These are phyloP conservation scores for Diaporthe velutina DNA, from an alignment of 2,329 filamentous ascomycete genomes.

Conservation along the genomic window DNA sequence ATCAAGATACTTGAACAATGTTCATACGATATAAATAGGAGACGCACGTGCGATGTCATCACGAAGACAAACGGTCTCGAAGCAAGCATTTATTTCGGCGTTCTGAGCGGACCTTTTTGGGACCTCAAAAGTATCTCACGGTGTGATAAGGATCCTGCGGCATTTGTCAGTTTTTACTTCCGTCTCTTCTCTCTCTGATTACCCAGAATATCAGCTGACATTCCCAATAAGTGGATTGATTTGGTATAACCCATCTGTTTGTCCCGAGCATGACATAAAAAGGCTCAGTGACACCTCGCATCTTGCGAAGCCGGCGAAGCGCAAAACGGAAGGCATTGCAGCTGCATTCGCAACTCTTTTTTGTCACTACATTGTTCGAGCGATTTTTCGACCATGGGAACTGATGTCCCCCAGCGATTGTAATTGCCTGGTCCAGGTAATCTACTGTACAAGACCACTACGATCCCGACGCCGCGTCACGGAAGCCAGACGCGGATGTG, in stretches of 20 bases:
- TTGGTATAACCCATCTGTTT: background rate
- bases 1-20: constrained; percentile 25
- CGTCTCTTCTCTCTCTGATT: background rate
- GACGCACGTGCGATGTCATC: background rate
- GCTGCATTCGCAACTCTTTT: background rate
- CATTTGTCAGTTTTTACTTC: background rate
- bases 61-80: constrained; percentile 1
- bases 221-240: background rate
- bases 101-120: constrained; percentile 12
- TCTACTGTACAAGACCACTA: constrained; percentile 21
- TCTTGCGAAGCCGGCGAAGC: background rate
- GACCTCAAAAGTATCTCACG: constrained; percentile 13
- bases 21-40: background rate
- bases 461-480: background rate
- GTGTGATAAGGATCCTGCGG: constrained; percentile 1
- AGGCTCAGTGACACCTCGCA: constrained; percentile 36
- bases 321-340: background rate
- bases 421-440: background rate
- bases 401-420: too few relatives aligned
- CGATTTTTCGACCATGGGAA: background rate
- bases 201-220: background rate
- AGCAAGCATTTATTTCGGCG: constrained; percentile 21
- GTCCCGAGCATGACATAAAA: constrained; percentile 46
- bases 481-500: background rate
- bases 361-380: background rate